A percentile compares a stretch with the other conserved stretches of the same genome.
Conservation (phyloP, 371 early-diverging fungal genomes). For the Capillidium heterosporum region DNA sequence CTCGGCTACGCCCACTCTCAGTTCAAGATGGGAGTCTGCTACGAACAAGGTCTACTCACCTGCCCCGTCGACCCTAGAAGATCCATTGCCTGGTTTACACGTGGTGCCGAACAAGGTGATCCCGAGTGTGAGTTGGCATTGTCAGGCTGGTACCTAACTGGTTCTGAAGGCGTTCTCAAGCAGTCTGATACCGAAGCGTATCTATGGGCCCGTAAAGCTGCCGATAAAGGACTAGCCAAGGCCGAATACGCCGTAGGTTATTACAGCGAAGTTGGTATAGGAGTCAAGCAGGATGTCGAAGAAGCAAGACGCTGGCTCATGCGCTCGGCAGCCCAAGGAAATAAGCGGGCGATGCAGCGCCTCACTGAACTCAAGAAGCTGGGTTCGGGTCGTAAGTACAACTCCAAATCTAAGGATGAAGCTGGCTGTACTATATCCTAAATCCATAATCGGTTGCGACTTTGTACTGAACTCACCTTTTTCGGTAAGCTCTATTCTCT, state of each 20-base stretch:
- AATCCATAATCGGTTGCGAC: no score
- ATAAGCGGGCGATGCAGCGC: conserved; percentile 49
- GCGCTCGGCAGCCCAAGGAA: conserved; percentile 54
- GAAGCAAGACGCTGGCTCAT: conserved; percentile 63
- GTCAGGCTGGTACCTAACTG: conserved; percentile 82
- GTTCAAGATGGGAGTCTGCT: conserved; percentile 79
- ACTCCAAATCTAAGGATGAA: conserved; percentile 6
- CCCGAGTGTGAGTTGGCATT: conserved; percentile 65
- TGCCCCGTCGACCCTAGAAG: conserved; percentile 74
- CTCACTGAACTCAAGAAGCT: conserved; percentile 46
- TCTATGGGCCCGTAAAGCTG: conserved; percentile 72
- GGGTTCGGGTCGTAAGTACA: conserved; percentile 17
- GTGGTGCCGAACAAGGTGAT: conserved; percentile 74
- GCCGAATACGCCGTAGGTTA: conserved; percentile 85
- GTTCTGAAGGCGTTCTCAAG: conserved; percentile 54
- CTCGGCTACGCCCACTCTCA: conserved; percentile 87
- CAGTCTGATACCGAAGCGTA: conserved; percentile 73
- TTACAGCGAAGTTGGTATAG: conserved; percentile 64
- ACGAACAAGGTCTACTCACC: conserved; percentile 84
- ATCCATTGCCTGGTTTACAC: conserved; percentile 92
- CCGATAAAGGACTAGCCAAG: conserved; percentile 59
- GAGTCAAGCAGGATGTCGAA: conserved; percentile 37
- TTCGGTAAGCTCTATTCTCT: no score
- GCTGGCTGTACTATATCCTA: conserved; percentile 3
- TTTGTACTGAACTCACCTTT: no score